Evolutionary conservation across 345 rosid genomes (phyloP).

Genomic region (Angophora floribunda): DNA sequence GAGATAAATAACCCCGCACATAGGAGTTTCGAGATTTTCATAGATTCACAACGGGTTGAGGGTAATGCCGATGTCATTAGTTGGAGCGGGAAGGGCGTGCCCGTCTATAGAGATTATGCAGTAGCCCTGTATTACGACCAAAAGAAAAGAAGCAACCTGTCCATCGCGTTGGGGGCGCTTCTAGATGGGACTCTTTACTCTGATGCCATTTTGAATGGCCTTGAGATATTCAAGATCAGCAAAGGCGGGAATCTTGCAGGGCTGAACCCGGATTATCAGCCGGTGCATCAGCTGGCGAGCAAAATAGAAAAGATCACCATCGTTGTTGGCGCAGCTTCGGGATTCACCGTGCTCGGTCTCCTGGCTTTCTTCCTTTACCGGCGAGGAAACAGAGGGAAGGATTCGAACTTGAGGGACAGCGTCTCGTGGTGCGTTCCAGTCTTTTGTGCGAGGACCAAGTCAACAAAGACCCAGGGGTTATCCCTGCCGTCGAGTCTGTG

Average conservation of each 20-base stretch:
- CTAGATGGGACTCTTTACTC: not conserved
- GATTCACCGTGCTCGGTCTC: rapidly evolving
- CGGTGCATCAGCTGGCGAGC: not conserved
- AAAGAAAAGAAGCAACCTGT: not conserved
- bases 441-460: too few species aligned
- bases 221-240: conserved; percentile 27
- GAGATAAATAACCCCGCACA: not conserved
- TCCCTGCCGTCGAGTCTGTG: not conserved
- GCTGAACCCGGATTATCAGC: conserved; percentile 2
- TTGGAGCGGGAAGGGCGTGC: conserved; percentile 7
- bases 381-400: not conserved
- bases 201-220: conserved; percentile 27
- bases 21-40: conserved; percentile 7
- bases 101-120: conserved; percentile 14
- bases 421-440: not conserved
- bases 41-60: conserved; percentile 2
- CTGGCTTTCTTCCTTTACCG: not conserved
- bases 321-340: not conserved
- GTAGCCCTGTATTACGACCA: not conserved
- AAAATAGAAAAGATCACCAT: rapidly evolving
- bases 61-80: not conserved
- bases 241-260: conserved; percentile 3
- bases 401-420: not conserved
- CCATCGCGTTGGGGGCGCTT: conserved; percentile 9
- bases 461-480: not conserved